These are phyloP conservation scores for Leptographium radiaticola DNA, from an alignment of 2,329 filamentous ascomycete genomes.

Conservation along the genomic window DNA sequence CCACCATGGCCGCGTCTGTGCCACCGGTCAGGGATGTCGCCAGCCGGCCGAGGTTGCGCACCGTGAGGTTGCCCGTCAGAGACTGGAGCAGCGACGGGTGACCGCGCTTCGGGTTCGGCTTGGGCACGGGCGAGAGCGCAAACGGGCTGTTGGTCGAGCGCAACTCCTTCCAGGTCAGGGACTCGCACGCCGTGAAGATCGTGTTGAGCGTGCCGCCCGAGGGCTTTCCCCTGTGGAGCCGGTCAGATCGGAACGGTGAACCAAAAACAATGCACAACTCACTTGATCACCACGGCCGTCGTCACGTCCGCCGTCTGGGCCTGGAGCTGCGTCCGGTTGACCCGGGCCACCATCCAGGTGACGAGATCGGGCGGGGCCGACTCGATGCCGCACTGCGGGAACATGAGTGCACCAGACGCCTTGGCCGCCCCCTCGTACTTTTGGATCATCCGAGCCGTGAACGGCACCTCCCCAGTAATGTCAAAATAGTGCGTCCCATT, in stretches of 20 bases:
- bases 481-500: constrained; percentile 53
- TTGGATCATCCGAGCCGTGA: constrained; percentile 44
- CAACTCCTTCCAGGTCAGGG: constrained; percentile 35
- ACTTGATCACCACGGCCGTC: constrained; percentile 25
- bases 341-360: constrained; percentile 38
- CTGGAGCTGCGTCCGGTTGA: constrained; percentile 35
- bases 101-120: constrained; percentile 20
- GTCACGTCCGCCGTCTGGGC: constrained; percentile 39
- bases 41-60: constrained; percentile 40
- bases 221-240: constrained; percentile 26
- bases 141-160: constrained; percentile 34
- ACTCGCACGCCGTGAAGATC: constrained; percentile 44
- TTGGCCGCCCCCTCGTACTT: constrained; percentile 43
- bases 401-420: constrained; percentile 41
- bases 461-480: constrained; percentile 47
- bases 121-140: constrained; percentile 42
- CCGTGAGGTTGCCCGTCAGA: constrained; percentile 34
- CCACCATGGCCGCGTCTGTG: constrained; percentile 41
- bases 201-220: constrained; percentile 61
- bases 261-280: background rate
- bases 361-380: constrained; percentile 48
- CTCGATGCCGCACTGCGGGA: constrained; percentile 50
- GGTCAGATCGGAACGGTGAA: background rate
- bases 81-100: constrained; percentile 26
- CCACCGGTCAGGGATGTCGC: constrained; percentile 36